phyloP scores from a whole-genome alignment of 441 rosid genomes.

The Isatis lusitanica region DNA sequence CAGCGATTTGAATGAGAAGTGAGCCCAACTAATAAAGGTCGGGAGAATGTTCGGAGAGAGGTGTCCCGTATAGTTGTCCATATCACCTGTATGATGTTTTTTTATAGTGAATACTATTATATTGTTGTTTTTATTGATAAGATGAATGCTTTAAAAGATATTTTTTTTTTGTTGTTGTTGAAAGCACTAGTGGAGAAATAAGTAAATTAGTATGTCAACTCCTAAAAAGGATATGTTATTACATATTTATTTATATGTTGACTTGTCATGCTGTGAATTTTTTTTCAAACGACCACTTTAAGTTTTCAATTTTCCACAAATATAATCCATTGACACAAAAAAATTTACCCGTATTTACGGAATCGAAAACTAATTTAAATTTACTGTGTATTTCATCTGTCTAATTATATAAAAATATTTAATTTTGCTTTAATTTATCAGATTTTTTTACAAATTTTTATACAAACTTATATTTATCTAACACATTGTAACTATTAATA shows the following conservation, averaged over 20 bases:
- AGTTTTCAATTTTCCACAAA: not conserved
- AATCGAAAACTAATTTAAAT: not conserved
- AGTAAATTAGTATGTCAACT: conserved; percentile 28
- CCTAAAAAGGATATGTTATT: conserved; percentile 20
- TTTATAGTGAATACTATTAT: not conserved
- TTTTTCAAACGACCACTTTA: not conserved
- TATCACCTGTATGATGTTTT: conserved; percentile 7
- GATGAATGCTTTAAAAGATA: conserved; percentile 11
- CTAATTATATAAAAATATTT: too few species aligned
- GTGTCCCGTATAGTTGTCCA: conserved; percentile 22
- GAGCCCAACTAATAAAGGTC: conserved; percentile 1
- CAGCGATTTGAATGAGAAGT: conserved; percentile 11
- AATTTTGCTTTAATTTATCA: too few species aligned
- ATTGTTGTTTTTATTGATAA: conserved; percentile 20
- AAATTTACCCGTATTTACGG: not conserved
- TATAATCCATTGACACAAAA: not conserved
- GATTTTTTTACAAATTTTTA: too few species aligned
- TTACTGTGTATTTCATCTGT: too few species aligned
- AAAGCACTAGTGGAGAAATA: conserved; percentile 26
- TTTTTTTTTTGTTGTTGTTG: not conserved
- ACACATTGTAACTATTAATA: too few species aligned
- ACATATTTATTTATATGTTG: conserved; percentile 21
- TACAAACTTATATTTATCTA: too few species aligned
- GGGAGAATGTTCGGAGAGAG: conserved; percentile 18
- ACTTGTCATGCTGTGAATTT: conserved; percentile 17